Evolutionary conservation across 768 basidiomycete species (phyloP).

Genomic region (Royoungia palumana): DNA sequence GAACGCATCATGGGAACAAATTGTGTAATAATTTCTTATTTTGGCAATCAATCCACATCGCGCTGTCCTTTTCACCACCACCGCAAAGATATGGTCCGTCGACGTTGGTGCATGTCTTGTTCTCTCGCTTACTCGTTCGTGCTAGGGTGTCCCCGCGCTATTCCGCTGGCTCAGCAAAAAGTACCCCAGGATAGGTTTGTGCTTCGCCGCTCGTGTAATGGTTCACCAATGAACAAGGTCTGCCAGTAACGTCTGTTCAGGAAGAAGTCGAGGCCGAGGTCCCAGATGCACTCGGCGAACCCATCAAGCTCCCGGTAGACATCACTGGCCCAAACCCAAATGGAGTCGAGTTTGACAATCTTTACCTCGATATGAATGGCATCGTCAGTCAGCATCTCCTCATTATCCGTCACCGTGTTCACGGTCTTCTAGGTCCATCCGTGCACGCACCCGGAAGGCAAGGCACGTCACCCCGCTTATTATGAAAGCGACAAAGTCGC

Average conservation of each 20-base stretch:
- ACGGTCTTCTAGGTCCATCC: constrained; percentile 73
- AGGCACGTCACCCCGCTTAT: constrained; percentile 42
- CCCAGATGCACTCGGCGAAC: constrained; percentile 61
- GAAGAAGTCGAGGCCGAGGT: constrained; percentile 82
- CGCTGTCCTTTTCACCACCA: neutral
- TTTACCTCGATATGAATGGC: constrained; percentile 99
- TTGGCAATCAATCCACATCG: constrained; percentile 3
- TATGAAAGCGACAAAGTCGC: neutral
- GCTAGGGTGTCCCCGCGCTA: constrained; percentile 92
- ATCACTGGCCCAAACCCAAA: constrained; percentile 88
- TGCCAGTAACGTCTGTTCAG: constrained; percentile 66
- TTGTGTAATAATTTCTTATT: constrained; percentile 15
- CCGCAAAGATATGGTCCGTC: constrained; percentile 21
- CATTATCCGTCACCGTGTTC: neutral
- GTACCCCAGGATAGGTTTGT: constrained; percentile 93
- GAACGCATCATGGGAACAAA: constrained; percentile 14
- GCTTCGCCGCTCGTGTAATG: neutral
- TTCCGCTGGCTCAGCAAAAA: constrained; percentile 99
- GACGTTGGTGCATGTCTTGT: too few relatives aligned
- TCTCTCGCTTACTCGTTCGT: constrained; percentile 3
- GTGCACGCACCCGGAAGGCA: constrained; percentile 98
- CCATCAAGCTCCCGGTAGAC: constrained; percentile 72
- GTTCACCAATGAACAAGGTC: neutral
- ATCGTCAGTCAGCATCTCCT: constrained; percentile 55
- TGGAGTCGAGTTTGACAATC: constrained; percentile 89